These are phyloP conservation scores for Fomitopsis pinicola DNA, from an alignment of 1,284 basidiomycete species.

Conservation along the genomic window DNA sequence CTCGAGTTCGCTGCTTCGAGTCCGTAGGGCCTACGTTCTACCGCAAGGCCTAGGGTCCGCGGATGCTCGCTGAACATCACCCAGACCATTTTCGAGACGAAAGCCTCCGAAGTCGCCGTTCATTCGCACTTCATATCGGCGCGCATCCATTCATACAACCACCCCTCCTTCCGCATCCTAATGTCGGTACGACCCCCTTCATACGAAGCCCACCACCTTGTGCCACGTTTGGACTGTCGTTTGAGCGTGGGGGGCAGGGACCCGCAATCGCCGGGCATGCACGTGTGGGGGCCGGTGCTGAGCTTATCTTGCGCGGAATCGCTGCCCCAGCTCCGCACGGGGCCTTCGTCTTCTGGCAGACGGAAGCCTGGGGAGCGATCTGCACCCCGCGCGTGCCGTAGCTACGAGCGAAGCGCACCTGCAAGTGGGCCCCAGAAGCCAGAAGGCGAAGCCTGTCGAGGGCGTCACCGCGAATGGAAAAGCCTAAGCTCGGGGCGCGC, in stretches of 20 bases:
- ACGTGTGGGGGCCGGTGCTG: not conserved
- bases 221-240: not conserved
- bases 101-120: not conserved
- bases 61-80: not conserved
- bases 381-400: not conserved
- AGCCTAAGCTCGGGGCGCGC: too few species aligned
- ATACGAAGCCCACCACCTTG: not conserved
- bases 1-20: not conserved
- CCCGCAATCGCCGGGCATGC: not conserved
- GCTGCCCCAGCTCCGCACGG: not conserved
- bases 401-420: not conserved
- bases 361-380: not conserved
- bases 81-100: not conserved
- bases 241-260: not conserved
- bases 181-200: not conserved
- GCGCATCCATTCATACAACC: not conserved
- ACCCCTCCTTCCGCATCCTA: not conserved
- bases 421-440: not conserved
- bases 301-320: too few species aligned
- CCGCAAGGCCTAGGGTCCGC: not conserved
- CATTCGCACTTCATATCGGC: not conserved
- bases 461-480: too few species aligned
- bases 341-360: not conserved
- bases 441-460: not conserved
- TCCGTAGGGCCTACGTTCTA: not conserved